Conservation (phyloP, 1,284 basidiomycete genomes). For the Takashimella tepidaria region DNA sequence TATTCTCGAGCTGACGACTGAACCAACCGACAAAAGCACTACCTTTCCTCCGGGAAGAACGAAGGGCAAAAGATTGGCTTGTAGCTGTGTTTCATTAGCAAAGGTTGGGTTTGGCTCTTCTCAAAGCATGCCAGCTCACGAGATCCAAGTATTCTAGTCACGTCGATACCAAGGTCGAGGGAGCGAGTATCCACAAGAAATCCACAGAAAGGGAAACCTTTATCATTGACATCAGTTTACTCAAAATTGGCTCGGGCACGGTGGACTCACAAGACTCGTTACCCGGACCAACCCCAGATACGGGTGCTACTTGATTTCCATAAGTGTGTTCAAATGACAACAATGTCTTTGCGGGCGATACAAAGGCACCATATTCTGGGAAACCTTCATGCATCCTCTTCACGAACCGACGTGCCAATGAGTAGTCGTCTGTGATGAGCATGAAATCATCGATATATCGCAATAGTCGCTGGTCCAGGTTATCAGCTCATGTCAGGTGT, state of each 20-base stretch:
- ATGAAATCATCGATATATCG: slow-evolving; percentile 93
- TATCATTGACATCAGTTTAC: not conserved
- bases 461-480: slow-evolving; percentile 64
- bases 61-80: slow-evolving; percentile 42
- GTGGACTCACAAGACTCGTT: slow-evolving; percentile 13
- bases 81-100: slow-evolving; percentile 26
- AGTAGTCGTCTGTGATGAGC: slow-evolving; percentile 67
- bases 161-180: slow-evolving; percentile 71
- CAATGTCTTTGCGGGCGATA: slow-evolving; percentile 81
- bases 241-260: too few species aligned
- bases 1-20: slow-evolving; percentile 45
- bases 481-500: slow-evolving; percentile 1
- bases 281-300: slow-evolving; percentile 10
- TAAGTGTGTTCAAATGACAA: slow-evolving; percentile 47
- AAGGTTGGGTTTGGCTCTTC: too few species aligned
- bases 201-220: slow-evolving; percentile 89
- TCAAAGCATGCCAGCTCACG: slow-evolving; percentile 50
- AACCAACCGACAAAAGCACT: slow-evolving; percentile 41
- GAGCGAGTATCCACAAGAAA: slow-evolving; percentile 67
- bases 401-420: slow-evolving; percentile 66
- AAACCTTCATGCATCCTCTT: slow-evolving; percentile 76
- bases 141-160: slow-evolving; percentile 56
- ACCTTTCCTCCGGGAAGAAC: slow-evolving; percentile 30
- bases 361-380: slow-evolving; percentile 86
- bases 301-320: slow-evolving; percentile 19